Evolutionary conservation across 1,284 basidiomycete genomes (phyloP).

Genomic region (Sanghuangporus baumii): DNA sequence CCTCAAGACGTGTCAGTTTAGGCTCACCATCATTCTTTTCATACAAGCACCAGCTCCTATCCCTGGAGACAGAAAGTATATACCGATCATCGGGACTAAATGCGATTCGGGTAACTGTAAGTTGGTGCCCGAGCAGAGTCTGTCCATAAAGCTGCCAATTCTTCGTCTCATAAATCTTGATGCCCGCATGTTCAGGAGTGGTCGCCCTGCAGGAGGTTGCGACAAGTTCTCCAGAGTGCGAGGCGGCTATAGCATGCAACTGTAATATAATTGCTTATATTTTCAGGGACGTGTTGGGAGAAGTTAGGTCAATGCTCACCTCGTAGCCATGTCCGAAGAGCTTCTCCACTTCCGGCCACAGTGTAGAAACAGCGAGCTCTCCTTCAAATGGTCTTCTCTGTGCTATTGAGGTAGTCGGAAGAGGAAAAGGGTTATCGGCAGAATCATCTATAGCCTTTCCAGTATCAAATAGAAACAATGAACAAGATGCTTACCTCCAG

Average conservation of each 20-base stretch:
- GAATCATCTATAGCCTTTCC: constrained; percentile 2
- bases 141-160: constrained; percentile 67
- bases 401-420: constrained; percentile 12
- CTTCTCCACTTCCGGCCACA: constrained; percentile 98
- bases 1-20: background rate
- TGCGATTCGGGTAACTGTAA: constrained; percentile 87
- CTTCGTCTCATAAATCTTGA: constrained; percentile 76
- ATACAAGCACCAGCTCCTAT: constrained; percentile 91
- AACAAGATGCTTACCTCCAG: constrained; percentile 39
- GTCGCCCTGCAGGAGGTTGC: constrained; percentile 93
- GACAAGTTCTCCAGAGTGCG: constrained; percentile 63
- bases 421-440: constrained; percentile 8
- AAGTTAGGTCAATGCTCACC: constrained; percentile 36
- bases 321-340: constrained; percentile 98
- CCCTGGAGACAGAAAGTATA: constrained; percentile 84
- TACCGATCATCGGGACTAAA: constrained; percentile 82
- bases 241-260: constrained; percentile 76
- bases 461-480: background rate
- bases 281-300: constrained; percentile 8
- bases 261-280: constrained; percentile 26
- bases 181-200: constrained; percentile 80
- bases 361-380: constrained; percentile 76
- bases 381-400: constrained; percentile 61
- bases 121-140: constrained; percentile 75
- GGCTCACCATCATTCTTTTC: constrained; percentile 28